Base-by-base conservation (phyloP, 2,329 filamentous ascomycete species). In the Fusarium mexicanum region DNA sequence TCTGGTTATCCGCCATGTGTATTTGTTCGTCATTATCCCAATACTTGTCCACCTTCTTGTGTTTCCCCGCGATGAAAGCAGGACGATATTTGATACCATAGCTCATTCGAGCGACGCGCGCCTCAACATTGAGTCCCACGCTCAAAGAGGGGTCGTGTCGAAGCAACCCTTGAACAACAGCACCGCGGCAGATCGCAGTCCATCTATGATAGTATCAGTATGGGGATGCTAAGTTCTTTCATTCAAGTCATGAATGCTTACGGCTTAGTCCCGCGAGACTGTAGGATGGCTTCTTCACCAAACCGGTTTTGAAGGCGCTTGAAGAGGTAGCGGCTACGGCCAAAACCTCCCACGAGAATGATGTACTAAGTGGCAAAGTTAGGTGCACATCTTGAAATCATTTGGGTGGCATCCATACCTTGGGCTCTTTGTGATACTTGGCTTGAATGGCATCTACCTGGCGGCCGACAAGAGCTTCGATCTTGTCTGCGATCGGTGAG, bases 271-370 rank as follows among this genome's bases (percentile, higher is more conserved):
- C 81, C 80, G 0, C 66, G 58, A 1, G 78, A 71, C 6, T 84
- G 84, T 0, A 85, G 61, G 3, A 85, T 41, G 1, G 75, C 37
- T 1, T 31, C 16, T 1, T 37, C 16, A 1, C 4, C 64, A 1
- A 71, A 77, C 8, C n/a, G 48, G 0, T 74, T 20, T 0, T 61
- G 66, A 0, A 85, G 62, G 1, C 61, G 60, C 2, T 73, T 61
- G 14, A 69, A 72, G 1, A 86, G 69, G 13, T 81, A 83, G 0
- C 58, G 55, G 12, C 77, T 81, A 2, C 80, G 71, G 0, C 84
- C 84, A 20, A 86, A 83, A 0, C 84, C 84, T 0, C 84, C 84
- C 0, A 82, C 84, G 0, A 85, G 76, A 7, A 85, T 76, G 8
- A 85, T 62, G n/a, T 80, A 81, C 84, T 85, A 11, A 9, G 5